Evolutionary conservation across 768 basidiomycete species (phyloP), one percentile per base, ranked within the genome.

Genomic region (Russula earlei): DNA sequence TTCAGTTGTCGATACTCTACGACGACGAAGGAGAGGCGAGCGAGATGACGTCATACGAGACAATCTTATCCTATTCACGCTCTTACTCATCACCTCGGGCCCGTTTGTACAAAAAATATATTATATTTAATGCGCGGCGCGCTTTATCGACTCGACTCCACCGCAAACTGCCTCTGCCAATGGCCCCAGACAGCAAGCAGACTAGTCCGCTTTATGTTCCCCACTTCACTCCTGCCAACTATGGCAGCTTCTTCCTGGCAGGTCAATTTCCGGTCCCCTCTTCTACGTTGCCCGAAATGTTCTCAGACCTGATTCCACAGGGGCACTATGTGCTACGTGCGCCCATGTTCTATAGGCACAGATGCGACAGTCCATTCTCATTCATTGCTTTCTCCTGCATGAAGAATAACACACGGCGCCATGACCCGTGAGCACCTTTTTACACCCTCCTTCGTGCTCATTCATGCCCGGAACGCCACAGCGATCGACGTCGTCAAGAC

Each of bases 401-500:
- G n/a, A 52, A 85, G 83, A 22, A 69, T 88, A 56, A 91, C 88
- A n/a, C 90, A 91, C 71, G 85, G 82, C 2, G 82, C 68, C 20
- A 86, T 91, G 87, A 90, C 87, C 38, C 87, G 84, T 84, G 67
- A 56, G 79, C 70, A 33, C 40, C 50, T 27, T 50, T 50, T 12
- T n/a, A n/a, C n/a, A n/a, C n/a, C 19, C 29, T 14, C 10, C 33
- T 29, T 24, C 46, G 48, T 5, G 20, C 5, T 3, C 24, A 48
- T 27, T 49, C 17, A 50, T 27, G 34, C 27, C 36, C 20, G 53
- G n/a, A 25, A 42, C 5, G 24, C 17, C 48, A 11, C 50, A 85
- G 84, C 89, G 7, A 77, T 90, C 55, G 90, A 91, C 64, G 89
- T 91, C 58, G 83, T 89, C 45, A 91, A 93, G 65, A 91, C 89